Base-by-base conservation (phyloP, 208 protist genomes). In the Trypanosoma cruzi region DNA sequence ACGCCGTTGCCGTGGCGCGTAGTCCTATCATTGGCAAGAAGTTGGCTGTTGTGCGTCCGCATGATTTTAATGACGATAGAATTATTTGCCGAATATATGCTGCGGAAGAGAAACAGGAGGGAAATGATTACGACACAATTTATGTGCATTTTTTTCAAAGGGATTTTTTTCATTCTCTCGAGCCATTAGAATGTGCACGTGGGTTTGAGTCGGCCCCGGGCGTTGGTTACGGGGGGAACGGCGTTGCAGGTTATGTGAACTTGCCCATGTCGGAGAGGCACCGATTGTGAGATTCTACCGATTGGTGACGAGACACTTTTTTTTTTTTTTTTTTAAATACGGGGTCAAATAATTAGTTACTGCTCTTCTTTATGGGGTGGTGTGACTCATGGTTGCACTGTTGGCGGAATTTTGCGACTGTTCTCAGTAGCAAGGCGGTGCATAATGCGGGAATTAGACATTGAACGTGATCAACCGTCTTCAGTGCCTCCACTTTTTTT, bases 31-130 rank as follows among this genome's bases (percentile, higher is more conserved):
- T 3, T 26, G 29, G 31, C 11, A 42, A 18, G 7, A 24, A 14
- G 52, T 8, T 75, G 32, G 54, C 16, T 31, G 44, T 75, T 24
- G 32, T 69, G 5, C 56, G 64, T n/a, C 69, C 69, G 5, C 8
- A 13, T 54, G 54, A 64, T 34, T 75, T 69, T 53, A 32, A 69
- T 58, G 34, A 58, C 20, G 54, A 48, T 55, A 29, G 20, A 42
- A 46, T 77, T 1, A 61, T 31, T 2, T 77, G 71, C 24, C 46
- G 28, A 5, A n/a, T 50, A 48, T n/a, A 57, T 44, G 10, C n/a
- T 60, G 40, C 7, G 37, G 46, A 34, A 26, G 52, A 34, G n/a
- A 24, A 53, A 0, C 13, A 46, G 16, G 53, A 53, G 22, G 6
- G 18, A 0, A 46, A 28, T 53, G 20, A 53, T 29, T 13, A 49